Evolutionary conservation across 306 rosid species (phyloP), one percentile per base, ranked within the genome.

Genomic region (Vigna hirtella): DNA sequence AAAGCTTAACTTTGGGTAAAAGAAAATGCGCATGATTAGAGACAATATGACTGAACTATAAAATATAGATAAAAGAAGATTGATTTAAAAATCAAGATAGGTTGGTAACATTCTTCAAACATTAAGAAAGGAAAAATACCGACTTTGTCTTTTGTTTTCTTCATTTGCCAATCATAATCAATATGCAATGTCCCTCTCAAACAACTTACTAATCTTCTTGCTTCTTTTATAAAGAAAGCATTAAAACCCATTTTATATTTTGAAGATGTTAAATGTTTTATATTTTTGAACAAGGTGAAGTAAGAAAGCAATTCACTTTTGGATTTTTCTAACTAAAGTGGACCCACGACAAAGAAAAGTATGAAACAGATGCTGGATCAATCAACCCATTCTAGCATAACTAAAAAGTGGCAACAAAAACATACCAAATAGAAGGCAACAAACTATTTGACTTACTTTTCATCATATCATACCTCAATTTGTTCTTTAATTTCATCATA

Each of bases 401-500:
- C 80, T 24, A 66, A 59, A 52, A 51, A 83, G 5, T 61, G 53
- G 49, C 42, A 69, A 51, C 32, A 50, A 72, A 71, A 20, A 73
- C 69, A 43, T 12, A 59, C 68, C 81, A n/a, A 67, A 58, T 45
- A 34, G 56, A 55, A 48, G 42, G 56, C 84, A 82, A 65, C 83
- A 79, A 82, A 74, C 62, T 43, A 79, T 50, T 79, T 76, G 74
- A 75, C 74, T 82, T 79, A 6, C 62, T 79, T 79, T 66, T 56
- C 85, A 72, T 76, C 86, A 76, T 61, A 70, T 71, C 49, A 82
- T 13, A 66, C 13, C 79, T n/a, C 53, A 58, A 32, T 72, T 43
- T 58, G 17, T 82, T 72, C 78, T 61, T 76, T 72, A 73, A 76
- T 47, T 14, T 11, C 84, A 82, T 83, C 83, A 83, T 82, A 72